Evolutionary conservation across 1,139 yeast species (phyloP).

Genomic region (Diutina pseudorugosa): DNA sequence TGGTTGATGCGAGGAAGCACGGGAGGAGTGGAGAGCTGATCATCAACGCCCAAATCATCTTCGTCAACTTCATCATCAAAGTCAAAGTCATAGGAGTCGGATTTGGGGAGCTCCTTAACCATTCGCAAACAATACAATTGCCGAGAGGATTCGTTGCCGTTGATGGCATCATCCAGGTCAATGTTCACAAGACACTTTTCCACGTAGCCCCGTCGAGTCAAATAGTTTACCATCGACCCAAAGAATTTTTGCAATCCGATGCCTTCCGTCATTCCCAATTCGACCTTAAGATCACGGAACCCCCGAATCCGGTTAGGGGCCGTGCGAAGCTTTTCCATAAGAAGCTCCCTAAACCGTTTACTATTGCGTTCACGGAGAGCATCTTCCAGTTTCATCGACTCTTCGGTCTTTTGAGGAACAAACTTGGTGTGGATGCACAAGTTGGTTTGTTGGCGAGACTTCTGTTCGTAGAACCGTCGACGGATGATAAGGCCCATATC

Average conservation of each 20-base stretch:
- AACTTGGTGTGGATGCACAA: background rate
- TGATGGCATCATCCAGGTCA: background rate
- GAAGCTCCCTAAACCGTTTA: background rate
- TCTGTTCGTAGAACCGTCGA: background rate
- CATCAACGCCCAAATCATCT: background rate
- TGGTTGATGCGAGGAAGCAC: conserved; percentile 1
- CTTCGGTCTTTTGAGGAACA: background rate
- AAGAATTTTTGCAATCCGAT: background rate
- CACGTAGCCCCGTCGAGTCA: background rate
- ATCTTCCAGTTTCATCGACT: background rate
- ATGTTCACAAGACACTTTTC: background rate
- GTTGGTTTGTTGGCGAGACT: background rate
- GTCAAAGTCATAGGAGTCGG: background rate
- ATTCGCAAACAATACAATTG: conserved; percentile 1
- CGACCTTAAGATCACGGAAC: background rate
- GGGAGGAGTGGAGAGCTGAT: background rate
- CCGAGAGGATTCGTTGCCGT: background rate
- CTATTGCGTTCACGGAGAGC: background rate
- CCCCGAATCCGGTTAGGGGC: background rate
- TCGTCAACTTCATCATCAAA: background rate
- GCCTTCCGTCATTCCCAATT: background rate
- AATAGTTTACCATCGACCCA: background rate
- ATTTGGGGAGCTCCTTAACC: background rate
- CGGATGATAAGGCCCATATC: conserved; percentile 1
- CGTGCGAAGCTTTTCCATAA: background rate